A percentile compares a stretch with the other conserved stretches of the same genome.
phyloP scores from a whole-genome alignment of 202 grass and related monocot species.

The Panicum virgatum region DNA sequence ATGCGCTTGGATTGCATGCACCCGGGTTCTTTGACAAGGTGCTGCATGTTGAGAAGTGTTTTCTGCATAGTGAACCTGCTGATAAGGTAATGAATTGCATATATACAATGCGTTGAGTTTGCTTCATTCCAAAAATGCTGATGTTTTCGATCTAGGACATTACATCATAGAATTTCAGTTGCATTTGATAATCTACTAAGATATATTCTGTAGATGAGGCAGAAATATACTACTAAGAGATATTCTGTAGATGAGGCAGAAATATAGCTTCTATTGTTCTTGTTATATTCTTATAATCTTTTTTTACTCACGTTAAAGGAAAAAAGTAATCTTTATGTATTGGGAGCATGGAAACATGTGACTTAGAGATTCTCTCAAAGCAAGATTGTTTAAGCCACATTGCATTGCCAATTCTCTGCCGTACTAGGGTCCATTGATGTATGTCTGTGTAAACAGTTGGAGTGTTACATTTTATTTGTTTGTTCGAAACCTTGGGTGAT shows the following conservation, averaged over 20 bases:
- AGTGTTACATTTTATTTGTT: not conserved
- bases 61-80: constrained; percentile 79
- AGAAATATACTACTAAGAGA: too few relatives aligned
- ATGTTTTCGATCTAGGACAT: not conserved
- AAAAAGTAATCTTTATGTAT: too few relatives aligned
- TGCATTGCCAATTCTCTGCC: not conserved
- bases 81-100: constrained; percentile 64
- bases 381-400: not conserved
- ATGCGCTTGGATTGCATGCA: constrained; percentile 80
- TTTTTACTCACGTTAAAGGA: not conserved
- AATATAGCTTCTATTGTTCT: not conserved
- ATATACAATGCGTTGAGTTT: not conserved
- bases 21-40: constrained; percentile 94
- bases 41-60: constrained; percentile 76
- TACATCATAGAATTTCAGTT: not conserved
- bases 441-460: not conserved
- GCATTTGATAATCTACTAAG: not conserved
- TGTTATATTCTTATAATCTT: not conserved
- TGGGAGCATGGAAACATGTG: too few relatives aligned
- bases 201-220: too few relatives aligned
- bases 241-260: not conserved
- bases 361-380: not conserved
- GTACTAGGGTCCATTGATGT: not conserved
- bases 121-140: not conserved
- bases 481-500: not conserved